phyloP scores from a whole-genome alignment of 768 basidiomycete genomes.

The Pholiota conissans region DNA sequence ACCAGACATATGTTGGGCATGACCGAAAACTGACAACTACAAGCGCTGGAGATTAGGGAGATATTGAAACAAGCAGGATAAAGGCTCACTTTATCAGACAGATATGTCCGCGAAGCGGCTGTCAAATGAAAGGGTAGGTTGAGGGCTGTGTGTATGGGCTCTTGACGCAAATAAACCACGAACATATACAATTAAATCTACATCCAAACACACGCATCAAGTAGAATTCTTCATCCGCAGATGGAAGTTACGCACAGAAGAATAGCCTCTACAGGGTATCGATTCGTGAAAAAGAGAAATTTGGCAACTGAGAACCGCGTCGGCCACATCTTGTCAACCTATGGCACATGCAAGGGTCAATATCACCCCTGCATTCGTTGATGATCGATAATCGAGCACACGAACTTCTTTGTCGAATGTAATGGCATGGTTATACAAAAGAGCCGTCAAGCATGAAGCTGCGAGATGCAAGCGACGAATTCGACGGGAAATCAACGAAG shows the following conservation, averaged over 20 bases:
- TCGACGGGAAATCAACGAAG: not conserved
- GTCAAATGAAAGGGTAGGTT: not conserved
- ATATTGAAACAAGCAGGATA: not conserved
- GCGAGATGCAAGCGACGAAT: not conserved
- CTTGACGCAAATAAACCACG: not conserved
- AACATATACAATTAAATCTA: slow-evolving; percentile 31
- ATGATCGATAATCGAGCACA: not conserved
- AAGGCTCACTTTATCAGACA: slow-evolving; percentile 8
- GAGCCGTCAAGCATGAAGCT: slow-evolving; percentile 26
- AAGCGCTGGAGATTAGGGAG: not conserved
- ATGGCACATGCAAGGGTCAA: not conserved
- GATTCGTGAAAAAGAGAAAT: slow-evolving; percentile 25
- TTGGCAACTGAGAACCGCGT: slow-evolving; percentile 24
- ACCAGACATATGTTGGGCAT: not conserved
- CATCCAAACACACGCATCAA: not conserved
- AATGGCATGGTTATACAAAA: slow-evolving; percentile 26
- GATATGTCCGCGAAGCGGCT: slow-evolving; percentile 23
- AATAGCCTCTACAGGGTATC: slow-evolving; percentile 28
- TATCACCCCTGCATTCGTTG: not conserved
- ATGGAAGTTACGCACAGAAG: slow-evolving; percentile 20
- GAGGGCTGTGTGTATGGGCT: not conserved
- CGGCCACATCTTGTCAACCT: slow-evolving; percentile 26
- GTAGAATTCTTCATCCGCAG: not conserved
- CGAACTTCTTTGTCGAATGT: slow-evolving; percentile 26
- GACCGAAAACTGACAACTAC: not conserved